Evolutionary conservation across 1,284 basidiomycete species (phyloP).

Genomic region (Grifola frondosa): DNA sequence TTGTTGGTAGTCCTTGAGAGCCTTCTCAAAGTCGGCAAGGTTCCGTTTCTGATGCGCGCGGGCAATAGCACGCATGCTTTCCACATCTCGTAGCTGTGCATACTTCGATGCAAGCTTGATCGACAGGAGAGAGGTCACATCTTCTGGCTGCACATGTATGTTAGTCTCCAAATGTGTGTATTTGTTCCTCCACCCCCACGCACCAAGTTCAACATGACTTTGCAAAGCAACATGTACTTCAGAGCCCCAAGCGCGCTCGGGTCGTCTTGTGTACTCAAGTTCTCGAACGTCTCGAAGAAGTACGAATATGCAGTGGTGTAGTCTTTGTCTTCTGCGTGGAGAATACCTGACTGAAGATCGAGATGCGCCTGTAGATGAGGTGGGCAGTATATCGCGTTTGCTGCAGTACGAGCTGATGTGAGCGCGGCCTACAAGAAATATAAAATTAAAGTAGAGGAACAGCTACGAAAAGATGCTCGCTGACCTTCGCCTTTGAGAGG

Average conservation of each 20-base stretch:
- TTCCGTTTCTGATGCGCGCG: constrained; percentile 91
- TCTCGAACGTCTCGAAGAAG: constrained; percentile 97
- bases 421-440: constrained; percentile 68
- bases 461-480: too few species aligned
- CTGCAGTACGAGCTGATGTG: constrained; percentile 91
- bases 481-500: constrained; percentile 88
- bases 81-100: constrained; percentile 79
- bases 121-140: constrained; percentile 82
- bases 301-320: constrained; percentile 98
- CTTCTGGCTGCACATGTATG: constrained; percentile 71
- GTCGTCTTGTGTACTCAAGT: constrained; percentile 69
- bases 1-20: constrained; percentile 84
- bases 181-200: constrained; percentile 28
- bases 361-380: constrained; percentile 89
- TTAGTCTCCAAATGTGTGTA: background rate
- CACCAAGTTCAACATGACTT: constrained; percentile 95
- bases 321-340: constrained; percentile 97
- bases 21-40: constrained; percentile 86
- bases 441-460: background rate
- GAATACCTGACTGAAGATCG: constrained; percentile 88
- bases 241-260: constrained; percentile 80
- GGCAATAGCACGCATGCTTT: constrained; percentile 94
- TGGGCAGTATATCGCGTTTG: constrained; percentile 97
- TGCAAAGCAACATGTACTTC: constrained; percentile 98
- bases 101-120: constrained; percentile 90